A percentile compares a stretch with the other conserved stretches of the same genome.
phyloP scores from a whole-genome alignment of 495 filamentous ascomycete genomes.

The Physcia stellaris region DNA sequence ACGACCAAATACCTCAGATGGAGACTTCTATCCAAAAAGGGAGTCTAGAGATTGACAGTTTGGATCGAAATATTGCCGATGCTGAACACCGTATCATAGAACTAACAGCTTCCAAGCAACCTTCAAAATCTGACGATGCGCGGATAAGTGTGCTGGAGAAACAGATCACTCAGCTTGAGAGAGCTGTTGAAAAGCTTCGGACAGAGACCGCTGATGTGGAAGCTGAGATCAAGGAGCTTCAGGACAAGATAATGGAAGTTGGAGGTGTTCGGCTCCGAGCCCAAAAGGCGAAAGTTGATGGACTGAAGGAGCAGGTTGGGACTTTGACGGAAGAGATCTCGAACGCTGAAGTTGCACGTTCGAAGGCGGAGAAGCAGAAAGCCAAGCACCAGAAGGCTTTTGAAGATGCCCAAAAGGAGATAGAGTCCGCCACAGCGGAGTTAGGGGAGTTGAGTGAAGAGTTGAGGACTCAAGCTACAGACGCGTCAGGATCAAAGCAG shows the following conservation, averaged over 20 bases:
- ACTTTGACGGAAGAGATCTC: slow-evolving; percentile 69
- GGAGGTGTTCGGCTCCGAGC: slow-evolving; percentile 83
- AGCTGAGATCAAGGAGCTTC: slow-evolving; percentile 76
- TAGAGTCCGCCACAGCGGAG: slow-evolving; percentile 55
- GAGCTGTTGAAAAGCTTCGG: slow-evolving; percentile 68
- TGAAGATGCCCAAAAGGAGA: slow-evolving; percentile 59
- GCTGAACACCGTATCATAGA: slow-evolving; percentile 73
- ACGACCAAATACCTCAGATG: slow-evolving; percentile 69
- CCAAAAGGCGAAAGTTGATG: slow-evolving; percentile 90
- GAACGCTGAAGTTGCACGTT: slow-evolving; percentile 67
- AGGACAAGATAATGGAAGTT: slow-evolving; percentile 96
- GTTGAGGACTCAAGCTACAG: slow-evolving; percentile 56
- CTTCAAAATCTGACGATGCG: slow-evolving; percentile 61
- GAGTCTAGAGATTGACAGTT: slow-evolving; percentile 74
- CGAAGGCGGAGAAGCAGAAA: slow-evolving; percentile 86
- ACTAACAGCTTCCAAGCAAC: slow-evolving; percentile 62
- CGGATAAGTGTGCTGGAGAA: slow-evolving; percentile 57
- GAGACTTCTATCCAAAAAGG: slow-evolving; percentile 91
- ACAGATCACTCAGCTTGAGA: slow-evolving; percentile 57
- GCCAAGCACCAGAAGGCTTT: slow-evolving; percentile 73
- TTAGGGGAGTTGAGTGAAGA: slow-evolving; percentile 63
- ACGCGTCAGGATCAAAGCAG: slow-evolving; percentile 56
- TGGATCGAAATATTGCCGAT: slow-evolving; percentile 71
- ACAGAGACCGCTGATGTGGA: slow-evolving; percentile 74
- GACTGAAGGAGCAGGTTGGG: slow-evolving; percentile 71